Evolutionary conservation across 345 rosid genomes (phyloP), one percentile per base, ranked within the genome.

Genomic region (Pistacia vera): DNA sequence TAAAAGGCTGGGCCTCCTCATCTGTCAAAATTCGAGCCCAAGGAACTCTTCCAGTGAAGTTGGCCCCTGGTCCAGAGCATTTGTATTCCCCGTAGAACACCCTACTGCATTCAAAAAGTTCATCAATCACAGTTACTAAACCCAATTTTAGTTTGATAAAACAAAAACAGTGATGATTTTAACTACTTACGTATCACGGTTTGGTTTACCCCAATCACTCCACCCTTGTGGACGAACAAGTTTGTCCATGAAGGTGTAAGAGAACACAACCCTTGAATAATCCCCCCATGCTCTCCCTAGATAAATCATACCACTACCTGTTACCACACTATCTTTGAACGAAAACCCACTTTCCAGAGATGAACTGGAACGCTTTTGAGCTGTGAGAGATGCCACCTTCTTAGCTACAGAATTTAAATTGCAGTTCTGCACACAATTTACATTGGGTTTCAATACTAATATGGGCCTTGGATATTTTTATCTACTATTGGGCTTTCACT

Each of bases 231-330:
- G 86, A 57, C 54, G 83, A 57, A 91, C 85, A 70, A 84, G 54
- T 33, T 77, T 82, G 77, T 85, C 91, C 89, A 91, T 82, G 84
- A 68, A 84, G 0, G 93, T 85, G 81, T 84, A 87, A 3, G 91
- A 86, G 79, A 77, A 87, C 5, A 91, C 77, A 52, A 91, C 93
- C 60, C 93, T 87, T 16, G 93, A 87, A 22, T 87, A 86, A 77
- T 91, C 93, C 3, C 93, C 95, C 92, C 93, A 89, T 3, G 95
- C 93, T 78, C 93, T 84, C 2, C 93, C 93, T 3, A 88, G 82
- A 73, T 84, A 91, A 49, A 86, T 76, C 57, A 22, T 48, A 6
- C 92, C 92, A 52, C 77, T 86, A 17, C 92, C 94, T 0, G 81
- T 86, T 2, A 91, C 81, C 52, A 63, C 63, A 61, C 88, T 75